Base-by-base conservation (phyloP, 306 rosid genomes). In the Quercus glauca region DNA sequence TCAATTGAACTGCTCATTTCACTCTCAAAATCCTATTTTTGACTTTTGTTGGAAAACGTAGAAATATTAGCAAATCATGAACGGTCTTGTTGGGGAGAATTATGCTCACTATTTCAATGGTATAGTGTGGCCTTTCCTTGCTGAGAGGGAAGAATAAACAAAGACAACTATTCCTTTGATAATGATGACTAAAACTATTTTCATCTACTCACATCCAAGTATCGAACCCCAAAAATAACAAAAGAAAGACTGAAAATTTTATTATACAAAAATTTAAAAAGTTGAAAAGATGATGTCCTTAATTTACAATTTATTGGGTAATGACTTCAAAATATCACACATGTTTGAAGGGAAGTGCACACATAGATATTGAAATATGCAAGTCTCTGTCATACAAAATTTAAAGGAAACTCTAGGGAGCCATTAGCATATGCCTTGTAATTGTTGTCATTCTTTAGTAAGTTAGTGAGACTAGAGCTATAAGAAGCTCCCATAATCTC, bases 371-470 rank as follows among this genome's bases (percentile, higher is more conserved):
- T 15, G 71, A 64, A 6, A 29, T 15, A 11, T 14, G 8, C 1
- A 4, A 28, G 15, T 19, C 6, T 45, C 0, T 1, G 3, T 64
- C 43, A 64, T 7, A 7, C 20, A 29, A 2, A 29, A 45, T 45
- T 25, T 25, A 35, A 53, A 28, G 19, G 14, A 78, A 64, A 21
- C 15, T 21, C 20, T 15, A 56, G 28, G 13, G 7, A 43, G 49
- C 89, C 93, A 3, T 18, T 3, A 13, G 41, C 78, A 77, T 91
- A 91, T 5, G 8, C 41, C 41, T 35, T 6, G 8, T 35, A 6
- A 3, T 29, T 19, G 21, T 10, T 74, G 4, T 2, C n/a, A 28
- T 41, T 28, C 43, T 12, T 84, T 88, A 91, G 89, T 73, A 90
- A 80, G 3, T 9, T 14, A 0, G 31, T 33, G 7, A 94, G 86